Conservation (phyloP, 2,329 filamentous ascomycete species). For the Pseudocercospora crystallina region DNA sequence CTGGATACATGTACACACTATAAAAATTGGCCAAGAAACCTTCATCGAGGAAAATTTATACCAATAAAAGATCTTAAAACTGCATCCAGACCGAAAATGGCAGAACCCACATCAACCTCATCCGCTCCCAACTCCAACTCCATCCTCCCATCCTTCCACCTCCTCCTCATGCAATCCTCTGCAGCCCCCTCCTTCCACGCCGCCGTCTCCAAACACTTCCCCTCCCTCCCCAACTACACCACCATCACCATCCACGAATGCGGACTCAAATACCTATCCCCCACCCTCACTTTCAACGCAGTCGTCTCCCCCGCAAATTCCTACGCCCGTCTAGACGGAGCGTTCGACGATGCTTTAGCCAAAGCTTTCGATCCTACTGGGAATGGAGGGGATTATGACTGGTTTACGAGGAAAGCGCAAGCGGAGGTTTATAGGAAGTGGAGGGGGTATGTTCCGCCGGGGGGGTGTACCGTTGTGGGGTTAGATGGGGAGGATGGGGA, state of each 20-base stretch:
- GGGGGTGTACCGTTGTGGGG: slow-evolving; percentile 50
- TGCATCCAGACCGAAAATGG: too few relatives aligned
- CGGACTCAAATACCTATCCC: slow-evolving; percentile 41
- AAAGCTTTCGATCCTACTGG: slow-evolving; percentile 49
- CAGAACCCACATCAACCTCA: neutral
- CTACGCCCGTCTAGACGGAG: slow-evolving; percentile 55
- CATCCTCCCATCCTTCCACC: slow-evolving; percentile 41
- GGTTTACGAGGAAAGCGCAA: slow-evolving; percentile 50
- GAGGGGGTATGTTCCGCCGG: slow-evolving; percentile 53
- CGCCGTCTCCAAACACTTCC: slow-evolving; percentile 36
- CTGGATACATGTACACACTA: too few relatives aligned
- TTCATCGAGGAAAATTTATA: too few relatives aligned
- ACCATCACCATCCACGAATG: slow-evolving; percentile 39
- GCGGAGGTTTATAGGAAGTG: slow-evolving; percentile 46
- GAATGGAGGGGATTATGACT: slow-evolving; percentile 44
- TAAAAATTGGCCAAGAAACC: too few relatives aligned
- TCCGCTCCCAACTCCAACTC: too few relatives aligned
- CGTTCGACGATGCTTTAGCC: slow-evolving; percentile 57
- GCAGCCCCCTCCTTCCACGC: slow-evolving; percentile 43
- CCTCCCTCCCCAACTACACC: slow-evolving; percentile 29
- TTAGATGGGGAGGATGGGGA: slow-evolving; percentile 32
- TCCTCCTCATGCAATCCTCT: slow-evolving; percentile 42
- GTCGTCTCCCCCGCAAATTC: slow-evolving; percentile 58
- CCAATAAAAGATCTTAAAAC: too few relatives aligned
- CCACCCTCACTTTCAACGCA: slow-evolving; percentile 44